Conservation (phyloP, 2,329 filamentous ascomycete species). For the Fusarium verticillioides region DNA sequence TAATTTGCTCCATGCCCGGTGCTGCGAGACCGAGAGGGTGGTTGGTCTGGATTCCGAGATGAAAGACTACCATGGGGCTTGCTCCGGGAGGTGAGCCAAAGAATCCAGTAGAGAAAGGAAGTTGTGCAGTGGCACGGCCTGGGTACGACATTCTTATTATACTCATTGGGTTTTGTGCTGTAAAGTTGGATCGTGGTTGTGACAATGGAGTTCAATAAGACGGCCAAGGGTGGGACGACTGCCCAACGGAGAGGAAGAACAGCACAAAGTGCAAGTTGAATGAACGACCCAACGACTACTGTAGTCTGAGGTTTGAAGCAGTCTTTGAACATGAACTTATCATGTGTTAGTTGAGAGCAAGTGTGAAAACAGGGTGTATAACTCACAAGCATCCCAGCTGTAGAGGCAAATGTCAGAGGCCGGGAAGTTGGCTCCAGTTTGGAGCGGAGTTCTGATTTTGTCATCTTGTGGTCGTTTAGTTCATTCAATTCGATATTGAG, state of each 20-base stretch:
- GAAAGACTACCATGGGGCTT: conserved; percentile 54
- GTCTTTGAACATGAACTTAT: conserved; percentile 47
- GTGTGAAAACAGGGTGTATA: not conserved
- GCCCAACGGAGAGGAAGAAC: conserved; percentile 51
- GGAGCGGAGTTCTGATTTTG: conserved; percentile 38
- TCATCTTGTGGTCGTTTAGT: conserved; percentile 3
- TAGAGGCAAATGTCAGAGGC: conserved; percentile 30
- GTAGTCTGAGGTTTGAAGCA: conserved; percentile 49
- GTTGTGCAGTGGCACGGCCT: conserved; percentile 50
- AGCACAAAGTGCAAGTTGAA: conserved; percentile 49
- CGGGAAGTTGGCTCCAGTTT: conserved; percentile 38
- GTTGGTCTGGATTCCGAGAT: conserved; percentile 58
- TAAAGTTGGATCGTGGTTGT: conserved; percentile 45
- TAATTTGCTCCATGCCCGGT: conserved; percentile 56
- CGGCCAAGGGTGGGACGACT: conserved; percentile 46
- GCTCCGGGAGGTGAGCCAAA: conserved; percentile 45
- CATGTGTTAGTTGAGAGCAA: not conserved
- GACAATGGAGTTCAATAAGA: conserved; percentile 48
- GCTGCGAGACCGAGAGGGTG: conserved; percentile 61
- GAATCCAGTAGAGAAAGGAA: conserved; percentile 46
- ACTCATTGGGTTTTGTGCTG: conserved; percentile 36
- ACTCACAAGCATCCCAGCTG: conserved; percentile 37
- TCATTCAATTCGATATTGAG: not conserved
- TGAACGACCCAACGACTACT: conserved; percentile 49
- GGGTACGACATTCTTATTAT: conserved; percentile 43